Evolutionary conservation across 305 asterid species (phyloP), one percentile per base, ranked within the genome.

Genomic region (Petunia hybrid): DNA sequence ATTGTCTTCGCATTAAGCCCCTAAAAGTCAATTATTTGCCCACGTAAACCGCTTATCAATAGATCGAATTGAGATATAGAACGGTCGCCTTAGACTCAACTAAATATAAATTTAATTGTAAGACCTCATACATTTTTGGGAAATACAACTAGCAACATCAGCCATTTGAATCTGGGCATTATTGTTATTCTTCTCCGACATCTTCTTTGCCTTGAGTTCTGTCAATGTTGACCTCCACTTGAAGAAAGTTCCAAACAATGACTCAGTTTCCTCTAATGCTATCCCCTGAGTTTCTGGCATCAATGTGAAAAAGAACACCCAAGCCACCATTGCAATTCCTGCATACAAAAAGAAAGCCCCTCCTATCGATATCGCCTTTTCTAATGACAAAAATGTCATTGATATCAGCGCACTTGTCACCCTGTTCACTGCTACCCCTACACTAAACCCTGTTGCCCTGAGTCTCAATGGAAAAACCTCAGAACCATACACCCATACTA

Each of bases 221-320:
- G 41, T 76, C 68, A 35, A 42, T 3, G 57, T 80, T 60, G 84
- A 80, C 48, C 82, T 76, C 86, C 86, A 84, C 80, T 35, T 80
- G 39, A 45, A 84, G 75, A 65, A 84, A 56, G 77, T 77, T 8
- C 85, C 85, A 75, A 85, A 85, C 68, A 85, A 14, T 7, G 4
- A 55, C 84, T 85, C 87, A 85, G 77, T 82, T 6, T 85, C 88
- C 57, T 85, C 84, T 31, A 85, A 77, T 12, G 71, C 55, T 55
- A 61, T 76, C 2, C 84, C 88, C 56, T 62, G 79, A 2, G 88
- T 85, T 75, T 85, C 88, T 46, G 88, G 88, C 22, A 82, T 59
- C 56, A 85, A 60, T 2, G 84, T 80, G 61, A 31, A 85, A 38
- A 85, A 76, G 80, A 82, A 85, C 64, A 80, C 55, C 85, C 85